Evolutionary conservation across 768 basidiomycete genomes (phyloP), one percentile per base, ranked within the genome.

Genomic region (Nidularia sp.): DNA sequence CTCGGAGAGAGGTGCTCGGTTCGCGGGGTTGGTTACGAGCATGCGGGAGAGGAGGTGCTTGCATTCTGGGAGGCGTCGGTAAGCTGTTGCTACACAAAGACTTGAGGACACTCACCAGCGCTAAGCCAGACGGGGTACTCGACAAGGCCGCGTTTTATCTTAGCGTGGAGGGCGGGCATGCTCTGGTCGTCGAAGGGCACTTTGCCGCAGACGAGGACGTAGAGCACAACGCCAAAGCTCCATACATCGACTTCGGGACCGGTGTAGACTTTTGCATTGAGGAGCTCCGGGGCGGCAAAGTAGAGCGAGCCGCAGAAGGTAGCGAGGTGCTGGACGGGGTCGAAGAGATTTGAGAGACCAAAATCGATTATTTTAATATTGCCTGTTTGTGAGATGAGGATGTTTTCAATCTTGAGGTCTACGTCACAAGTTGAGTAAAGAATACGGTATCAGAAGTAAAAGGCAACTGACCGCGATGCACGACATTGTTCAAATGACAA

Each of bases 331-430:
- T 70, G 62, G 6, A 71, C 62, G 1, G 97, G 96, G 60, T 96
- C 84, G 66, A 86, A 98, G 9, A 99, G 79, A 71, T 98, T 99
- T 2, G 96, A 98, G 6, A 99, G 79, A 46, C 97, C 97, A 70
- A 98, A 99, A 70, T 99, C 96, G 67, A 98, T 99, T 56, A 98
- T 98, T 79, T 98, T 99, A 78, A 98, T 98, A 72, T 98, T 98
- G 8, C 97, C 97, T 0, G 91, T 91, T 57, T 97, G 93, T 1
- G 93, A 97, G 59, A 99, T 98, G 65, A 99, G 88, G 62, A 99
- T 99, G 73, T 98, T 98, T 72, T 99, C 96, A 65, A 99, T 99
- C 77, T 99, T 99, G 58, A 99, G 87, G 74, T 99, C 88, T 83
- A 55, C 15, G 54, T 45, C 47, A 44, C 54, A 55, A 8, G 25